Conservation (phyloP, 768 basidiomycete species). For the Hydnomerulius pinastri region DNA sequence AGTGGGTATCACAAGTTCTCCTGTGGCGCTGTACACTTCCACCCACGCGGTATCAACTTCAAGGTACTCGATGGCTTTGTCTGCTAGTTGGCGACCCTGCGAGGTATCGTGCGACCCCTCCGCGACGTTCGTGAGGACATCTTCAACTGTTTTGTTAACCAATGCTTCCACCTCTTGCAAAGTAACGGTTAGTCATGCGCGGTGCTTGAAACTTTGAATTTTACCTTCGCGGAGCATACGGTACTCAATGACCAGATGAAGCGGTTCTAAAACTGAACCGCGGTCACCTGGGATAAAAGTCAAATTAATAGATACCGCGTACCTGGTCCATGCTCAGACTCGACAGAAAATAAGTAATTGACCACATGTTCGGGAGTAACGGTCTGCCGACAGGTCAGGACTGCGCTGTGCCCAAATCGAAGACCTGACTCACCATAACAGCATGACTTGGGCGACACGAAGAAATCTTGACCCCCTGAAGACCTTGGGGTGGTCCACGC, state of each 20-base stretch:
- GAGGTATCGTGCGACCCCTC: slow-evolving; percentile 33
- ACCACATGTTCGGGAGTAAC: slow-evolving; percentile 75
- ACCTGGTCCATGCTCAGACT: slow-evolving; percentile 66
- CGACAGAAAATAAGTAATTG: slow-evolving; percentile 80
- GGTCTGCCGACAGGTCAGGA: slow-evolving; percentile 49
- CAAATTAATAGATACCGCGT: slow-evolving; percentile 2
- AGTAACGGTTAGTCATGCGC: slow-evolving; percentile 3
- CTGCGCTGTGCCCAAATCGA: not conserved
- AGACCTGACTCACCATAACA: slow-evolving; percentile 45
- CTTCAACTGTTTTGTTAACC: slow-evolving; percentile 51
- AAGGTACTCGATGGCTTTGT: slow-evolving; percentile 55
- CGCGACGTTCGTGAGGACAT: slow-evolving; percentile 41
- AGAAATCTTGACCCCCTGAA: slow-evolving; percentile 53
- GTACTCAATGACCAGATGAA: slow-evolving; percentile 70
- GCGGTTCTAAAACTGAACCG: slow-evolving; percentile 56
- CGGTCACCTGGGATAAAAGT: slow-evolving; percentile 10
- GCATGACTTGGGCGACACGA: slow-evolving; percentile 49
- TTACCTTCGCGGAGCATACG: slow-evolving; percentile 82
- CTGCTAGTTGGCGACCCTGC: slow-evolving; percentile 47
- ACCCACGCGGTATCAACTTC: slow-evolving; percentile 70
- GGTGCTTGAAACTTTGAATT: slow-evolving; percentile 1
- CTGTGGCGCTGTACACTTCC: slow-evolving; percentile 67
- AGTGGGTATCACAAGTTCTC: slow-evolving; percentile 62
- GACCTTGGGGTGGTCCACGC: slow-evolving; percentile 42
- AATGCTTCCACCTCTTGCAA: slow-evolving; percentile 66